phyloP scores from a whole-genome alignment of 2,329 filamentous ascomycete species.

The Golovinomyces cichoracearum region DNA sequence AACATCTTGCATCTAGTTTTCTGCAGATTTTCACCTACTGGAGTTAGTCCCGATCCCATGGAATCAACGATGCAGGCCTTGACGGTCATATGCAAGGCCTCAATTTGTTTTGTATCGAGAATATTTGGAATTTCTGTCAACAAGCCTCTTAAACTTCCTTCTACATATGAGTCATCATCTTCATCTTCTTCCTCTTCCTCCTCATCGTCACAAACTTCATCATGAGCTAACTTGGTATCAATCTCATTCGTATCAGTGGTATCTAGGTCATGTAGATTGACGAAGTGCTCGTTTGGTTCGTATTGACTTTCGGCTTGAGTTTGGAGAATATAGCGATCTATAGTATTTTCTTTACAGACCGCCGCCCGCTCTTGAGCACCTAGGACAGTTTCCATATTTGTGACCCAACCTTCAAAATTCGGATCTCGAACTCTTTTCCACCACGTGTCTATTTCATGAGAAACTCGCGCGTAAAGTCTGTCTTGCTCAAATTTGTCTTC shows the following conservation, averaged over 20 bases:
- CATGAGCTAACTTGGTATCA: conserved; percentile 19
- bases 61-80: conserved; percentile 80
- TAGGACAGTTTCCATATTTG: conserved; percentile 33
- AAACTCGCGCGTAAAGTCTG: conserved; percentile 31
- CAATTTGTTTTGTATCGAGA: conserved; percentile 78
- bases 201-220: conserved; percentile 24
- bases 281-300: conserved; percentile 25
- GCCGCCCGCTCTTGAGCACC: conserved; percentile 30
- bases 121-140: conserved; percentile 88
- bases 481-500: conserved; percentile 33
- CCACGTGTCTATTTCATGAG: conserved; percentile 38
- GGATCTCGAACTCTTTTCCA: conserved; percentile 34
- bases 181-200: conserved; percentile 42
- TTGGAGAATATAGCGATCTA: conserved; percentile 21
- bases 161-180: conserved; percentile 54
- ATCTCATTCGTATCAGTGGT: conserved; percentile 21
- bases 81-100: conserved; percentile 89
- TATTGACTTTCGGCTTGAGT: conserved; percentile 18
- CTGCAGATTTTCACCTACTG: conserved; percentile 57
- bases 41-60: conserved; percentile 41
- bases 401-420: conserved; percentile 32
- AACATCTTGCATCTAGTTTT: conserved; percentile 75
- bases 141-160: conserved; percentile 56
- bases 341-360: conserved; percentile 31
- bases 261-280: conserved; percentile 16